Evolutionary conservation across 148 eudicot species (phyloP), one percentile per base, ranked within the genome.

Genomic region (Rhododendron ferrugineum): DNA sequence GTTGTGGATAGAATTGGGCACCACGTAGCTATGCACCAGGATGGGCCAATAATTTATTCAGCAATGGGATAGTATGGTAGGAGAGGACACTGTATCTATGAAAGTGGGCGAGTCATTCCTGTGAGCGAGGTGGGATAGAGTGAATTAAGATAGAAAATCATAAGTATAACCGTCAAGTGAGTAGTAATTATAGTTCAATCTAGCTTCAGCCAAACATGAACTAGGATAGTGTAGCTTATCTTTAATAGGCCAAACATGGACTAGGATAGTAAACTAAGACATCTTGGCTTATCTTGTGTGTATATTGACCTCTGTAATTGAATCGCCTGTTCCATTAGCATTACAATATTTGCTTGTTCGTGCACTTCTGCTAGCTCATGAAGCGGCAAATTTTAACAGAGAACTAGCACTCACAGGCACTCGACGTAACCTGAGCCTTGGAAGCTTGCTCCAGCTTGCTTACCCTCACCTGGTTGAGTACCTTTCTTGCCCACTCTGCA

Each of bases 401-500:
- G 5, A 20, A 32, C 36, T 87, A 85, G 84, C 90, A 85, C 6
- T 32, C 66, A 83, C 90, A 87, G 3, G 62, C 83, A 54, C 74
- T 83, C 28, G 84, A 81, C 1, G 26, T 54, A 3, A 32, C 49
- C 74, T 37, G 47, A 34, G 52, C 32, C 77, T 82, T 85, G 64
- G 89, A 72, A n/a, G 64, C 79, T 82, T 84, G 78, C 73, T 87
- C 86, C 23, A 64, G 79, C 87, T 88, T 90, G 78, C 86, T 77
- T 58, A 76, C 13, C 36, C 85, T 84, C 14, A 84, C 89, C 80
- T 87, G 68, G 9, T 78, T 70, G 1, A 90, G 60, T 13, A 88
- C 90, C 32, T 82, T 85, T 44, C 76, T 84, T 0, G 88, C 88
- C 92, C 92, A 91, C 54, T 90, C 85, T 15, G 86, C 85, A 60